A percentile compares a stretch with the other conserved stretches of the same genome.
phyloP scores from a whole-genome alignment of 139 green algal species.

The Tetraselmis striata region DNA sequence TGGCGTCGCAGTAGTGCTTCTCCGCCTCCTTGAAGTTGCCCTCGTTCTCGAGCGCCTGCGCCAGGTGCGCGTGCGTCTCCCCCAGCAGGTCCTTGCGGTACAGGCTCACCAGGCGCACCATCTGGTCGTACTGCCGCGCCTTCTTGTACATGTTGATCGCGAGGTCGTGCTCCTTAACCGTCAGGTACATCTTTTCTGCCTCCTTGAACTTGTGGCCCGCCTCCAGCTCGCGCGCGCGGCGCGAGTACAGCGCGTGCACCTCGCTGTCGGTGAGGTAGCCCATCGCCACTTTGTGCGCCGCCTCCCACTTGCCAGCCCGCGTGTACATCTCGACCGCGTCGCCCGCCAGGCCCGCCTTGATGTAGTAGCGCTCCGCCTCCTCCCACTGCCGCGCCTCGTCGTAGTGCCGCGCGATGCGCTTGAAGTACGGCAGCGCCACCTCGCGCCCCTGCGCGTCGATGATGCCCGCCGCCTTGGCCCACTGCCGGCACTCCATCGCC shows the following conservation, averaged over 20 bases:
- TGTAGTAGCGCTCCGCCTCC: slow-evolving; percentile 70
- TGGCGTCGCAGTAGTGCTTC: slow-evolving; percentile 66
- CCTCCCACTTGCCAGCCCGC: slow-evolving; percentile 59
- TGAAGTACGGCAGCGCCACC: slow-evolving; percentile 53
- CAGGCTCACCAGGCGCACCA: slow-evolving; percentile 63
- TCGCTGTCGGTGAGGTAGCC: slow-evolving; percentile 63
- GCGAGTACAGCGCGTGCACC: slow-evolving; percentile 30
- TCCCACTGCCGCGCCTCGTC: slow-evolving; percentile 40
- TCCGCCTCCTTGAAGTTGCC: slow-evolving; percentile 62
- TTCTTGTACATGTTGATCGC: slow-evolving; percentile 81
- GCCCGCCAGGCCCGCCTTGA: slow-evolving; percentile 47
- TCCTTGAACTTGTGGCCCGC: slow-evolving; percentile 45
- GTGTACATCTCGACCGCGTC: slow-evolving; percentile 76
- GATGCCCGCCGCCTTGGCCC: slow-evolving; percentile 65
- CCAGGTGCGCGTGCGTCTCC: slow-evolving; percentile 40
- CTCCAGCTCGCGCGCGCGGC: slow-evolving; percentile 58
- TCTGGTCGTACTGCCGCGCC: slow-evolving; percentile 54
- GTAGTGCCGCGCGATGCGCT: slow-evolving; percentile 53
- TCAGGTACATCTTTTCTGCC: slow-evolving; percentile 68
- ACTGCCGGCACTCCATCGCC: slow-evolving; percentile 64
- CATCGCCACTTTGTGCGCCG: slow-evolving; percentile 65
- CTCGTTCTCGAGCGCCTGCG: slow-evolving; percentile 55
- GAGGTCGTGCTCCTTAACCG: slow-evolving; percentile 53
- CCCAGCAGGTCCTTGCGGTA: slow-evolving; percentile 43
- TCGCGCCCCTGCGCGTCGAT: slow-evolving; percentile 53